These are phyloP conservation scores for Durio zibethinus DNA, from an alignment of 345 rosid genomes.

Conservation along the genomic window DNA sequence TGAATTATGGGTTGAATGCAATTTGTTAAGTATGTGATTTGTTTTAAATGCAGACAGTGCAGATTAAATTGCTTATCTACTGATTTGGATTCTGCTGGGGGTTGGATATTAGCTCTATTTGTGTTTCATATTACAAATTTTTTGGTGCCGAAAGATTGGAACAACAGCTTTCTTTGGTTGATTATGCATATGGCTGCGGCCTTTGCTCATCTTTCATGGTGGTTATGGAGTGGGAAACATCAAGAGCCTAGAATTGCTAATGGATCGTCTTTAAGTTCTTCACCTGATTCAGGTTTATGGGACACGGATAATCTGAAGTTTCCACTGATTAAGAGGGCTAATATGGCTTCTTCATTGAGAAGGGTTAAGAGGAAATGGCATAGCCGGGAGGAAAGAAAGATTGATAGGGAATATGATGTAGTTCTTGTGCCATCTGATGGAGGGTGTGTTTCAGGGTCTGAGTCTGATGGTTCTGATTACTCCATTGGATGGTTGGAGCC, in stretches of 20 bases:
- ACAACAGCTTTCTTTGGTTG: neutral
- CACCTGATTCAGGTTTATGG: slow-evolving; percentile 37
- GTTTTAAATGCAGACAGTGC: slow-evolving; percentile 4
- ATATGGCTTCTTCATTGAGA: slow-evolving; percentile 44
- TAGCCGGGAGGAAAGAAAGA: slow-evolving; percentile 61
- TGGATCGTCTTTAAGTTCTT: slow-evolving; percentile 38
- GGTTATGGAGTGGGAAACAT: slow-evolving; percentile 61
- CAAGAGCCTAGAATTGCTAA: slow-evolving; percentile 42
- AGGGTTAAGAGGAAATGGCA: slow-evolving; percentile 62
- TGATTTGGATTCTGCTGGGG: neutral
- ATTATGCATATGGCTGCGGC: slow-evolving; percentile 46
- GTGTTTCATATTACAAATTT: slow-evolving; percentile 2
- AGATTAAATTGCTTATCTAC: neutral
- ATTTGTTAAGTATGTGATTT: neutral
- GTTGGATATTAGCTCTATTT: neutral
- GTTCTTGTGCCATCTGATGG: slow-evolving; percentile 81
- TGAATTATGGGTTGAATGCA: slow-evolving; percentile 10
- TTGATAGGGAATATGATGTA: slow-evolving; percentile 63
- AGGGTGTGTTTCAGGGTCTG: slow-evolving; percentile 71
- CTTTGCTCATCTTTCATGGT: slow-evolving; percentile 57
- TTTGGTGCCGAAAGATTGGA: slow-evolving; percentile 6
- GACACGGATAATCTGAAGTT: slow-evolving; percentile 60
- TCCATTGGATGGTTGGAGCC: slow-evolving; percentile 84
- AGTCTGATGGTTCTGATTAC: slow-evolving; percentile 68
- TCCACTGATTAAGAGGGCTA: slow-evolving; percentile 40